Evolutionary conservation across 805 yeast species (phyloP), one percentile per base, ranked within the genome.

Genomic region (Candida suzukii): DNA sequence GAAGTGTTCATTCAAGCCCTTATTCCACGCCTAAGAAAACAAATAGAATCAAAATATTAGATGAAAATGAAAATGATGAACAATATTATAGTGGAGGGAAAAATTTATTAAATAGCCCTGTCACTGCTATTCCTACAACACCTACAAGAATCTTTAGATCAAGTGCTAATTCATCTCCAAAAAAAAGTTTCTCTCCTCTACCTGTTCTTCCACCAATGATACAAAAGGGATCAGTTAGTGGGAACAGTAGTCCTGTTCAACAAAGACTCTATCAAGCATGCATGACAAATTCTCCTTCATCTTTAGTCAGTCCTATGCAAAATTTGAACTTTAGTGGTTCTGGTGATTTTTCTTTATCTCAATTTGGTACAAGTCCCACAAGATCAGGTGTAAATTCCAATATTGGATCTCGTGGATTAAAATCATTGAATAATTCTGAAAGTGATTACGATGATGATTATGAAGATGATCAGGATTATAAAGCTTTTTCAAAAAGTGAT

Each of bases 131-230:
- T 16, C 38, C 38, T 4, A 25, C 31, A 8, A 26, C 30, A 5
- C 38, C 32, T 5, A 16, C 31, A 6, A 27, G 30, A 16, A 3
- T 5, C 3, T 14, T 19, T 6, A 28, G 25, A 25, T 19, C 38
- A 18, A 25, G 20, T n/a, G 22, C 38, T 19, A 13, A 21, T 21
- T 26, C 40, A 21, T 30, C 40, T 4, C 35, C 40, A 4, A 20
- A 9, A 26, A 37, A 37, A 16, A 17, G 5, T 21, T 37, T 37
- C 25, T 28, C 34, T 6, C 40, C 33, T 3, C 14, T 37, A 10
- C 40, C 40, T 8, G 34, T 34, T 11, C 21, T 37, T 10, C 34
- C 40, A 13, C 34, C 34, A 8, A 28, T 28, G 34, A 13, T 28
- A 6, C 18, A 10, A 3, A 20, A 33, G 25, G 20, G 24, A 9